These are phyloP conservation scores for Clausena lansium DNA, from an alignment of 345 rosid genomes.

Conservation along the genomic window DNA sequence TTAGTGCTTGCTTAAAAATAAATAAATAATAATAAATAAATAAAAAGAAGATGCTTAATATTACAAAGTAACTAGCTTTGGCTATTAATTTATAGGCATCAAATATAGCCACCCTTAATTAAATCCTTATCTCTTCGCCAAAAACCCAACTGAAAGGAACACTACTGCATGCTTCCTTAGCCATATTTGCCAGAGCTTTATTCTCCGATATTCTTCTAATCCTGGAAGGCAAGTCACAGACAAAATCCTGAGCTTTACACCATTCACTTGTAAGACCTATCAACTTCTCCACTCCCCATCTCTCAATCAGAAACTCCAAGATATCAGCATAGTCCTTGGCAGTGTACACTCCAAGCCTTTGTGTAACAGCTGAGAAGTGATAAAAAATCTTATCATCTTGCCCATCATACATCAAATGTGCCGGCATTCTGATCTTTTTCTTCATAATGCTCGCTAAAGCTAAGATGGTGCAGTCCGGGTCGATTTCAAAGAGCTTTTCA, in stretches of 20 bases:
- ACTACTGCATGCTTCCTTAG: slow-evolving; percentile 8
- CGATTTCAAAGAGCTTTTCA: slow-evolving; percentile 52
- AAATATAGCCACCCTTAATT: not conserved
- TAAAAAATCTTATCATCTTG: slow-evolving; percentile 43
- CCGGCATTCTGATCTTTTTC: slow-evolving; percentile 55
- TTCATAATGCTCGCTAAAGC: slow-evolving; percentile 61
- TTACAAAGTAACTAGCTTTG: too few relatives aligned
- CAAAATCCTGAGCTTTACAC: slow-evolving; percentile 42
- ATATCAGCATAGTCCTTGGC: slow-evolving; percentile 53
- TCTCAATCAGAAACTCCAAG: slow-evolving; percentile 41
- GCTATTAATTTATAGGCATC: too few relatives aligned
- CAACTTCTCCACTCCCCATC: slow-evolving; percentile 47
- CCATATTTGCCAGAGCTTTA: slow-evolving; percentile 19
- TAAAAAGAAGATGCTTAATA: too few relatives aligned
- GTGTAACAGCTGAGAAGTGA: slow-evolving; percentile 49
- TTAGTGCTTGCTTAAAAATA: too few relatives aligned
- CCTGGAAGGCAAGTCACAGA: slow-evolving; percentile 40
- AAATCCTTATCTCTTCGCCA: slow-evolving; percentile 25
- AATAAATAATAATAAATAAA: too few relatives aligned
- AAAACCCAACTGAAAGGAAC: slow-evolving; percentile 43
- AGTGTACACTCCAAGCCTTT: slow-evolving; percentile 57
- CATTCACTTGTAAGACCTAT: slow-evolving; percentile 48
- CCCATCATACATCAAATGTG: slow-evolving; percentile 52
- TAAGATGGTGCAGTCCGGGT: slow-evolving; percentile 40
- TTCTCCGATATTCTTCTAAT: slow-evolving; percentile 36